A percentile compares a stretch with the other conserved stretches of the same genome.
phyloP scores from a whole-genome alignment of 257 asterid genomes.

The Gentiana dahurica region DNA sequence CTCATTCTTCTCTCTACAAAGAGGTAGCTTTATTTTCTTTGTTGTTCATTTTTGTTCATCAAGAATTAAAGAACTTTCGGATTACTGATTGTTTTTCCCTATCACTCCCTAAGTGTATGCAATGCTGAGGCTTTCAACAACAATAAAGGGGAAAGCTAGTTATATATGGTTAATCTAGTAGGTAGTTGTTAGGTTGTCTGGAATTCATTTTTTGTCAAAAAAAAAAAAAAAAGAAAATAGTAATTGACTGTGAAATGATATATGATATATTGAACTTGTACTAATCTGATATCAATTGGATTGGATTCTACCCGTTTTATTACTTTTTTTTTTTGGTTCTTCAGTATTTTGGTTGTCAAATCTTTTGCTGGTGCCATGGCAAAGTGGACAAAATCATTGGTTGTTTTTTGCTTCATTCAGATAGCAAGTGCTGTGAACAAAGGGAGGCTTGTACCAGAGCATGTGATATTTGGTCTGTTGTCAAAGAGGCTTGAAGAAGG shows the following conservation, averaged over 20 bases:
- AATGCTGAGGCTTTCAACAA: no score
- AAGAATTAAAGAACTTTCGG: neutral
- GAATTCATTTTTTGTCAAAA: neutral
- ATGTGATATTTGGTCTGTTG: constrained; percentile 61
- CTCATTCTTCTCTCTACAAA: constrained; percentile 60
- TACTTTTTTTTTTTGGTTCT: neutral
- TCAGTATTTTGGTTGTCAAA: neutral
- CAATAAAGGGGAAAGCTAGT: no score
- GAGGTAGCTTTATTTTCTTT: constrained; percentile 24
- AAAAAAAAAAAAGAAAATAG: no score
- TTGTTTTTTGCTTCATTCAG: constrained; percentile 18
- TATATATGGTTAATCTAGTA: no score
- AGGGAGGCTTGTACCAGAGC: constrained; percentile 72
- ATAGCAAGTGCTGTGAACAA: constrained; percentile 61
- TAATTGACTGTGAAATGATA: no score
- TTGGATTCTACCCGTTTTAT: neutral
- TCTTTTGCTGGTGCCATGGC: neutral
- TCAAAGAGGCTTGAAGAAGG: constrained; percentile 89
- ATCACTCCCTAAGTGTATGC: no score
- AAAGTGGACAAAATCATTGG: neutral
- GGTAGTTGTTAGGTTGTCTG: no score
- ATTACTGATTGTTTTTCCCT: neutral
- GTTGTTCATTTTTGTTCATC: neutral
- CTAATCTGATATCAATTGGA: no score
- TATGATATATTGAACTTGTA: no score